Conservation (phyloP, 2,329 filamentous ascomycete genomes). For the Metarhizium guizhouense region DNA sequence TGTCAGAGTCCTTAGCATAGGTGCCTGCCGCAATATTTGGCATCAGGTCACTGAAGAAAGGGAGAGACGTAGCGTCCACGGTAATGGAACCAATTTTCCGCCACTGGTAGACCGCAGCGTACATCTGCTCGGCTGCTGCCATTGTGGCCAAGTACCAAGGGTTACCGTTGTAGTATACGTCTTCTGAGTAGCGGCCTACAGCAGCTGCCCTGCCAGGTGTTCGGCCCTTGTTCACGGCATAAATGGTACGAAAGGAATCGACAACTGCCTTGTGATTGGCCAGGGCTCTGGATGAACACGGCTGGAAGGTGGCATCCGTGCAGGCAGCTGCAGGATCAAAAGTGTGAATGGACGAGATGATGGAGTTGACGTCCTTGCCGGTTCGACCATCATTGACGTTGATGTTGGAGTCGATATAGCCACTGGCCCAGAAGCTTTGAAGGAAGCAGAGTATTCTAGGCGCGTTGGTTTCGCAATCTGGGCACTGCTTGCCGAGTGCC, state of each 20-base stretch:
- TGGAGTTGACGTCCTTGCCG: constrained; percentile 63
- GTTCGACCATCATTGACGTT: constrained; percentile 51
- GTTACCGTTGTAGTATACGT: constrained; percentile 69
- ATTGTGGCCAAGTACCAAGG: constrained; percentile 74
- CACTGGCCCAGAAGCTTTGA: constrained; percentile 63
- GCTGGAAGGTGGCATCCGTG: constrained; percentile 66
- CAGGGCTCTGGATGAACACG: constrained; percentile 60
- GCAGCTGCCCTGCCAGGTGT: constrained; percentile 49
- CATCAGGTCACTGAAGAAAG: constrained; percentile 63
- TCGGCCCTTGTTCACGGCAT: constrained; percentile 60
- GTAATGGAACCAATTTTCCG: constrained; percentile 51
- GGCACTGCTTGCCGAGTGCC: constrained; percentile 51
- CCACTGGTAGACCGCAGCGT: constrained; percentile 68
- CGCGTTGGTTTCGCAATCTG: constrained; percentile 53
- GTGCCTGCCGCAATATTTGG: constrained; percentile 51
- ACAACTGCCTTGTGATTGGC: constrained; percentile 69
- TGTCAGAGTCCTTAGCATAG: constrained; percentile 39
- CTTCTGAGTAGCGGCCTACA: constrained; percentile 61
- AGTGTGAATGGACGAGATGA: constrained; percentile 56
- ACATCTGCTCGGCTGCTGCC: constrained; percentile 72
- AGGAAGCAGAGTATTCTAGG: constrained; percentile 66
- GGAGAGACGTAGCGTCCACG: constrained; percentile 54
- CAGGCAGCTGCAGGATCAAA: constrained; percentile 62
- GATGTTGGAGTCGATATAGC: constrained; percentile 62
- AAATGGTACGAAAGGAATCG: constrained; percentile 66